Evolutionary conservation across 768 basidiomycete species (phyloP).

Genomic region (Phylloporus sp.): DNA sequence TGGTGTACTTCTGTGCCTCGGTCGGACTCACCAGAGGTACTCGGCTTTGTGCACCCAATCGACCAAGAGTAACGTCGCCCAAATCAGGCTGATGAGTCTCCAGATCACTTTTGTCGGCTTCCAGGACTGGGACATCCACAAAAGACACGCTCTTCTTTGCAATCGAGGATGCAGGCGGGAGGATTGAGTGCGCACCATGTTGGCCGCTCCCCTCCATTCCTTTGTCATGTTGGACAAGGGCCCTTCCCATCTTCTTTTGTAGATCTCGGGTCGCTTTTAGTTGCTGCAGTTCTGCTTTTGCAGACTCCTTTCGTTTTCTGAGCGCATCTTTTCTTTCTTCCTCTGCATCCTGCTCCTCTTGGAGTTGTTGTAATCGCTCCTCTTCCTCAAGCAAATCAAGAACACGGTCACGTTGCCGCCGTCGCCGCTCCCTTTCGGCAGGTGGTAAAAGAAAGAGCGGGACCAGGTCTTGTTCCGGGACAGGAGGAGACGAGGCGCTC

Average conservation of each 20-base stretch:
- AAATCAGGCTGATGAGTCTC: constrained; percentile 32
- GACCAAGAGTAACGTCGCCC: constrained; percentile 55
- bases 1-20: constrained; percentile 40
- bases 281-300: constrained; percentile 38
- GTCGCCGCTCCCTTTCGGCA: constrained; percentile 46
- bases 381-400: constrained; percentile 71
- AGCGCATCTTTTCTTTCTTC: constrained; percentile 45
- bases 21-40: constrained; percentile 31
- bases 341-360: constrained; percentile 38
- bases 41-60: constrained; percentile 40
- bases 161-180: constrained; percentile 29
- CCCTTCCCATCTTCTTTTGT: constrained; percentile 78
- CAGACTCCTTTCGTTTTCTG: constrained; percentile 48
- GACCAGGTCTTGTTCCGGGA: constrained; percentile 44
- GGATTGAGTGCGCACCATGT: constrained; percentile 23
- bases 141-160: constrained; percentile 67
- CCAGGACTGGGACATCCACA: constrained; percentile 38
- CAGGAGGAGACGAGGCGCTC: constrained; percentile 11
- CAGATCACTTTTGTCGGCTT: constrained; percentile 15
- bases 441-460: constrained; percentile 44
- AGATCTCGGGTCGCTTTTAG: constrained; percentile 43
- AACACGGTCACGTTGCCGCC: constrained; percentile 58
- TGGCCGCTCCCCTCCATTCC: constrained; percentile 33
- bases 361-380: constrained; percentile 46
- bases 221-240: constrained; percentile 46